A percentile compares a stretch with the other conserved stretches of the same genome.
phyloP scores from a whole-genome alignment of 345 rosid species.

The Brassica nigra region DNA sequence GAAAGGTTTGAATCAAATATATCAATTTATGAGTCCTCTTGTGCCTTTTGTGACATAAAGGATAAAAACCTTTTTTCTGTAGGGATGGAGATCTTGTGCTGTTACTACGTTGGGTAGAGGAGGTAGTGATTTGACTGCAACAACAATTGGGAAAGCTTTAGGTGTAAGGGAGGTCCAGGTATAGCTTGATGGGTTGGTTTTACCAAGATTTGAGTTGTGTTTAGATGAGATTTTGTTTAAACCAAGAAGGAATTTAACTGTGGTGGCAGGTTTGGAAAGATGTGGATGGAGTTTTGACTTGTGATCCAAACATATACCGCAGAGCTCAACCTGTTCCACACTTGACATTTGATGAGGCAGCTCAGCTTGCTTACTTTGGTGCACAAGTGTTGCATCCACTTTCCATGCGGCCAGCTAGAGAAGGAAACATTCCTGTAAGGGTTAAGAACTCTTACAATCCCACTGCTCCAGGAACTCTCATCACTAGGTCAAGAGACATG shows the following conservation, averaged over 20 bases:
- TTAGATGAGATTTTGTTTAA: background rate
- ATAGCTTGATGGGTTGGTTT: background rate
- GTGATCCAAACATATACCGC: constrained; percentile 12
- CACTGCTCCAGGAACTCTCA: constrained; percentile 4
- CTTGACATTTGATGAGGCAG: constrained; percentile 18
- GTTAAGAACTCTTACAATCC: constrained; percentile 14
- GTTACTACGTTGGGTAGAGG: constrained; percentile 13
- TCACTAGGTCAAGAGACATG: constrained; percentile 14
- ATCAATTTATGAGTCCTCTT: background rate
- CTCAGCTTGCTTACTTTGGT: constrained; percentile 8
- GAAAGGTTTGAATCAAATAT: constrained; percentile 1
- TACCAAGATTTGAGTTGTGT: background rate
- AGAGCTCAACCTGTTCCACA: constrained; percentile 11
- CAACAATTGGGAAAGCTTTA: constrained; percentile 13
- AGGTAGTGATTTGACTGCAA: constrained; percentile 17
- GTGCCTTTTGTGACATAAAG: background rate
- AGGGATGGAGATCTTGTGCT: constrained; percentile 16
- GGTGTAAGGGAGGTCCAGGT: constrained; percentile 10
- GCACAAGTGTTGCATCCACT: constrained; percentile 14
- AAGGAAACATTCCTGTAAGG: constrained; percentile 14
- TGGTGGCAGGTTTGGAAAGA: constrained; percentile 17
- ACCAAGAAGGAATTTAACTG: background rate
- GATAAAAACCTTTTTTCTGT: background rate
- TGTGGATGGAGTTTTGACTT: constrained; percentile 17
- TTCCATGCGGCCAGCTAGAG: constrained; percentile 11